A percentile compares a stretch with the other conserved stretches of the same genome.
Evolutionary conservation across 2,329 filamentous ascomycete genomes (phyloP).

Genomic region (Dactylellina parvicollis): DNA sequence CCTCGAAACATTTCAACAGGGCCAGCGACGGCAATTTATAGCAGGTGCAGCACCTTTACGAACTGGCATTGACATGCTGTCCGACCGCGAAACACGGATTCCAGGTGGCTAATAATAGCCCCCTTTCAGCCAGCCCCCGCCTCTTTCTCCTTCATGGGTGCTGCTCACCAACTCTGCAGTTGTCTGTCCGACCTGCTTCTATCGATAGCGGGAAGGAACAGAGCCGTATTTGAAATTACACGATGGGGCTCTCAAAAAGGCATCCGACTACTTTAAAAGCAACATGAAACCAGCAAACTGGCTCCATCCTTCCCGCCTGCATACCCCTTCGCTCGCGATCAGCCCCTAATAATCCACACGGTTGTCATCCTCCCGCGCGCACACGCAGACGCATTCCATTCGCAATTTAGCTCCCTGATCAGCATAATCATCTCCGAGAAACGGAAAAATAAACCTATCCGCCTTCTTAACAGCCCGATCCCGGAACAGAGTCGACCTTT

Average conservation of each 20-base stretch:
- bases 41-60: too few relatives aligned
- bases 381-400: too few relatives aligned
- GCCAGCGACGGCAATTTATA: too few relatives aligned
- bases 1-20: too few relatives aligned
- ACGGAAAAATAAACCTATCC: background rate
- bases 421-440: background rate
- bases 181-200: background rate
- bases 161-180: background rate
- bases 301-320: background rate
- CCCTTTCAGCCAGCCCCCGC: background rate
- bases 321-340: background rate
- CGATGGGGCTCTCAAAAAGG: background rate
- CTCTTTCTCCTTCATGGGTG: background rate
- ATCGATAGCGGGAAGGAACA: slow-evolving; percentile 12
- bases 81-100: background rate
- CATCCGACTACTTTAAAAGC: slow-evolving; percentile 11
- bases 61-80: background rate
- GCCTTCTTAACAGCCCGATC: too few relatives aligned
- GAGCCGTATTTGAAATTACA: too few relatives aligned
- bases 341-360: too few relatives aligned
- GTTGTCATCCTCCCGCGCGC: too few relatives aligned
- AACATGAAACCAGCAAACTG: slow-evolving; percentile 8
- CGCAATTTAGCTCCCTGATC: background rate
- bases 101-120: slow-evolving; percentile 10
- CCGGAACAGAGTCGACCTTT: too few relatives aligned